Evolutionary conservation across 768 basidiomycete genomes (phyloP), one percentile per base, ranked within the genome.

Genomic region (Termitomyces sp.): DNA sequence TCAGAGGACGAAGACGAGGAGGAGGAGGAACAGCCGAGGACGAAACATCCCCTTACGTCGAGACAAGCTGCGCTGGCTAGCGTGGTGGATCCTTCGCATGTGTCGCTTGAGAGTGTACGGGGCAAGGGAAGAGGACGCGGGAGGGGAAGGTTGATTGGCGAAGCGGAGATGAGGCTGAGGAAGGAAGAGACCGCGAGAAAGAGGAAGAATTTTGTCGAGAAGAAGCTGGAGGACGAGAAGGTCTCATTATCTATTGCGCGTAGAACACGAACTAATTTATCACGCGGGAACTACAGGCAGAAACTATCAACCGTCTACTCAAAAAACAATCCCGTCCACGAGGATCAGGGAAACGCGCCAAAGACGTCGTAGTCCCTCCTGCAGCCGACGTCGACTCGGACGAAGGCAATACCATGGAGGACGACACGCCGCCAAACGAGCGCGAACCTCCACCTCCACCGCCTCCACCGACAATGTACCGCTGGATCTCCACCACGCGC

Each of bases 271-370:
- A 20, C n/a, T 41, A 10, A 41, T 20, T 4, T 3, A 36, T 11
- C 9, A n/a, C n/a, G n/a, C n/a, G n/a, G n/a, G n/a, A n/a, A n/a
- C n/a, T 33, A 24, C 63, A 92, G 89, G 84, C 84, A 28, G 92
- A 94, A 65, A 94, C 92, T 0, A 93, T 94, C 69, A 93, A 93
- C 63, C 86, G 92, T 30, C 78, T 94, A 13, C 79, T 94, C 45
- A 92, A 92, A 69, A 94, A 93, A 70, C 91, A 91, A 66, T 85
- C 86, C 18, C 81, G 86, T 5, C 79, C 87, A 3, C 80, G 82
- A 44, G 81, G 40, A 9, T 9, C 40, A n/a, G 40, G 77, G 45
- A 87, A 82, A 63, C 82, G 85, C 13, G 54, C 58, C 48, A 58
- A 57, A 55, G 65, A 64, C 45, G 64, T 64, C 26, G 36, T 66